Evolutionary conservation across 495 filamentous ascomycete genomes (phyloP).

Genomic region (Lasiosphaeria hispida): DNA sequence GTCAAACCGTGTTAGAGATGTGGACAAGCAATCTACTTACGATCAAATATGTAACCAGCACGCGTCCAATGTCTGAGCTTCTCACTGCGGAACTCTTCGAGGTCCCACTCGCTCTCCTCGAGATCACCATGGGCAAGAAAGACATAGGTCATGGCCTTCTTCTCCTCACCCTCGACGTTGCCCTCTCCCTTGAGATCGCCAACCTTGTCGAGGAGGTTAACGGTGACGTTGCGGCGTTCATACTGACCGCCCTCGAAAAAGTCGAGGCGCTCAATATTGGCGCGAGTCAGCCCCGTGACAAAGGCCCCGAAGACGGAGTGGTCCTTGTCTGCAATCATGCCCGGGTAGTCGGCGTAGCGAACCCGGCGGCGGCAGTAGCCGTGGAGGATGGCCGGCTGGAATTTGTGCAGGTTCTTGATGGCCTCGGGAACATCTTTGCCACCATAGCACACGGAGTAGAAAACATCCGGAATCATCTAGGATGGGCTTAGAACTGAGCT

Average conservation of each 20-base stretch:
- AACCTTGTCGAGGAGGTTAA: conserved; percentile 50
- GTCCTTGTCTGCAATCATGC: conserved; percentile 57
- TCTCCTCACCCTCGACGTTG: conserved; percentile 55
- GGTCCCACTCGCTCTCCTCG: conserved; percentile 78
- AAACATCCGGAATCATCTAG: conserved; percentile 77
- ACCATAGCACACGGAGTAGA: conserved; percentile 76
- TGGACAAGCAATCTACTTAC: conserved; percentile 13
- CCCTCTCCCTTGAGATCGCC: conserved; percentile 41
- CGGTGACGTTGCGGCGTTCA: conserved; percentile 57
- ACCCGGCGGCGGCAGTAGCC: conserved; percentile 63
- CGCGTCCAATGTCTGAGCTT: conserved; percentile 58
- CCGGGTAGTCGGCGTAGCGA: conserved; percentile 72
- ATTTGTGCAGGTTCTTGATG: conserved; percentile 50
- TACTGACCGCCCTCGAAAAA: conserved; percentile 81
- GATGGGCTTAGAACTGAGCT: conserved; percentile 36
- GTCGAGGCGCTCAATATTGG: conserved; percentile 74
- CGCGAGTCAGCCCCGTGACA: conserved; percentile 74
- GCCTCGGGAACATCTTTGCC: conserved; percentile 29
- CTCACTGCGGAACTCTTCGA: conserved; percentile 66
- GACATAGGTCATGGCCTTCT: conserved; percentile 74
- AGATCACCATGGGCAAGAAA: conserved; percentile 54
- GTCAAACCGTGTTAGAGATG: background rate
- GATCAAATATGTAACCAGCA: conserved; percentile 39
- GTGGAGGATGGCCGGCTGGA: conserved; percentile 73
- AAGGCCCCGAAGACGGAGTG: conserved; percentile 73